Conservation (phyloP, 345 rosid species). For the Bruguiera sexangula region DNA sequence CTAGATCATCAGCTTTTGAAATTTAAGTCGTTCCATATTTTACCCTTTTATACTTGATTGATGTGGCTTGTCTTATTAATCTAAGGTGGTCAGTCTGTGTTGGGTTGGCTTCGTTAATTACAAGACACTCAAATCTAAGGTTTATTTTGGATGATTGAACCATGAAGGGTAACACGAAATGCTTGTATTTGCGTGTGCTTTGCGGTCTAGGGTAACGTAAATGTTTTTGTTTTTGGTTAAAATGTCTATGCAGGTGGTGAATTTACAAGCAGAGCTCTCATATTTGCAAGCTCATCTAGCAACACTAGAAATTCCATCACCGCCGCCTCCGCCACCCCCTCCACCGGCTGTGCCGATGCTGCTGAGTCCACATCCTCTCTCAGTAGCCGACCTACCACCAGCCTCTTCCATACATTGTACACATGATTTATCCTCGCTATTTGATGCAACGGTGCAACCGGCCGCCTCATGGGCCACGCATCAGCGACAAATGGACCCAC, state of each 20-base stretch:
- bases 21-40: neutral
- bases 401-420: constrained; percentile 51
- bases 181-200: neutral
- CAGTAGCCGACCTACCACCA: constrained; percentile 61
- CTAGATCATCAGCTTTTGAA: constrained; percentile 8
- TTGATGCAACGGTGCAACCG: constrained; percentile 64
- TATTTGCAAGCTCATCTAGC: constrained; percentile 29
- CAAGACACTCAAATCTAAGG: neutral
- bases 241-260: constrained; percentile 22
- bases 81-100: neutral
- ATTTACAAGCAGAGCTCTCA: constrained; percentile 30
- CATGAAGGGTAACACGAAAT: neutral
- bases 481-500: constrained; percentile 55
- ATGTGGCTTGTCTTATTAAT: neutral
- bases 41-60: constrained; percentile 1
- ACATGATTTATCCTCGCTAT: constrained; percentile 63
- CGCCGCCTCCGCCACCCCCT: constrained; percentile 15
- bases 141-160: neutral
- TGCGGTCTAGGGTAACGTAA: neutral
- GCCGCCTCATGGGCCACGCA: constrained; percentile 47
- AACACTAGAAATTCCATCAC: constrained; percentile 21
- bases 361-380: constrained; percentile 43
- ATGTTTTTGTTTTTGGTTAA: neutral
- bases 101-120: constrained; percentile 3
- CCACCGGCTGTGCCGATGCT: constrained; percentile 25